Evolutionary conservation across 768 basidiomycete species (phyloP).

Genomic region (Termitomyces sp.): DNA sequence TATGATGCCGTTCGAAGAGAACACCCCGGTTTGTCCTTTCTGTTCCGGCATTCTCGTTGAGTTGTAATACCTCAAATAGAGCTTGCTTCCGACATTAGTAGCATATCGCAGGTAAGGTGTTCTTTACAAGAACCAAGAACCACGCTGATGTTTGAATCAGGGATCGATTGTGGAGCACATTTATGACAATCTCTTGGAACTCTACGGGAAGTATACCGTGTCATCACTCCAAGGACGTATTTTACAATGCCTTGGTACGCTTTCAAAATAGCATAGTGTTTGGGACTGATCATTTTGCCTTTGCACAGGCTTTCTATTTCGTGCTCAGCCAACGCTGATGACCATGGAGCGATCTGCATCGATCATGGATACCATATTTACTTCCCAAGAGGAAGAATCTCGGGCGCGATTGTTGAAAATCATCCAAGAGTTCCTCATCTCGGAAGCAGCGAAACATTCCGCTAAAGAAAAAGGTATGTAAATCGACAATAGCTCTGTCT

Average conservation of each 20-base stretch:
- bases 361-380: constrained; percentile 90
- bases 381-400: constrained; percentile 66
- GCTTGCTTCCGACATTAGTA: constrained; percentile 53
- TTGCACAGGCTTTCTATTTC: constrained; percentile 78
- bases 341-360: constrained; percentile 70
- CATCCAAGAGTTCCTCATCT: constrained; percentile 87
- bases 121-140: background rate
- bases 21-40: constrained; percentile 46
- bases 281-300: background rate
- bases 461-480: constrained; percentile 63
- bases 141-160: constrained; percentile 27
- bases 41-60: background rate
- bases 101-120: constrained; percentile 48
- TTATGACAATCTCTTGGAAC: constrained; percentile 64
- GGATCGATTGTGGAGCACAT: constrained; percentile 80
- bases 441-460: constrained; percentile 76
- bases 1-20: constrained; percentile 75
- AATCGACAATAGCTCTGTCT: background rate
- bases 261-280: background rate
- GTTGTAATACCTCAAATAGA: constrained; percentile 27
- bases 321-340: constrained; percentile 90
- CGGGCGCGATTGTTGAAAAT: constrained; percentile 77
- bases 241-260: constrained; percentile 80
- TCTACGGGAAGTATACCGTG: constrained; percentile 68
- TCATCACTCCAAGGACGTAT: constrained; percentile 62